phyloP scores from a whole-genome alignment of 495 filamentous ascomycete species.

The Daldinia caldariorum region DNA sequence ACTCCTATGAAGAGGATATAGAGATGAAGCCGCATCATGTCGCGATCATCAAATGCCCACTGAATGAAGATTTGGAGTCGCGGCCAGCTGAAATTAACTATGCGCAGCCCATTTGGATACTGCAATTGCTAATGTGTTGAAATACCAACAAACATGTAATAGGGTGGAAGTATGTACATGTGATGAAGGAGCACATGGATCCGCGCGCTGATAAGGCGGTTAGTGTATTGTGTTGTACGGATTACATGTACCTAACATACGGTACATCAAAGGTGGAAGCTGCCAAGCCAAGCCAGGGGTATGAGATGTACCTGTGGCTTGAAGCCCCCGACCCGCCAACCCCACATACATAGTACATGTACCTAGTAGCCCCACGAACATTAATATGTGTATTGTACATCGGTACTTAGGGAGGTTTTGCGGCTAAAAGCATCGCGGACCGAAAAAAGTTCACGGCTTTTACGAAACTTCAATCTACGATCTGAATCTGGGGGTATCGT shows the following conservation, averaged over 20 bases:
- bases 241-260: too few species aligned
- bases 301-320: background rate
- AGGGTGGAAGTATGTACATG: background rate
- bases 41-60: conserved; percentile 9
- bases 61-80: conserved; percentile 21
- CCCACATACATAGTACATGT: too few species aligned
- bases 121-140: background rate
- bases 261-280: background rate
- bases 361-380: background rate
- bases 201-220: background rate
- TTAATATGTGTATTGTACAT: background rate
- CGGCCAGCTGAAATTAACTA: background rate
- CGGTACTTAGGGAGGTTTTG: background rate
- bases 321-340: background rate
- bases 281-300: background rate
- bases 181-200: background rate
- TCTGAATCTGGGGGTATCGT: background rate
- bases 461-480: background rate
- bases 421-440: background rate
- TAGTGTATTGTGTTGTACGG: too few species aligned
- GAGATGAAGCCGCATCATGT: conserved; percentile 50
- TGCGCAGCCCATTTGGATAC: background rate
- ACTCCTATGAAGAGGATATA: conserved; percentile 48
- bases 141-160: background rate
- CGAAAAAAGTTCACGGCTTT: background rate